A percentile compares a stretch with the other conserved stretches of the same genome.
phyloP scores from a whole-genome alignment of 2,329 filamentous ascomycete species.

The Pestalotiopsis sp. region DNA sequence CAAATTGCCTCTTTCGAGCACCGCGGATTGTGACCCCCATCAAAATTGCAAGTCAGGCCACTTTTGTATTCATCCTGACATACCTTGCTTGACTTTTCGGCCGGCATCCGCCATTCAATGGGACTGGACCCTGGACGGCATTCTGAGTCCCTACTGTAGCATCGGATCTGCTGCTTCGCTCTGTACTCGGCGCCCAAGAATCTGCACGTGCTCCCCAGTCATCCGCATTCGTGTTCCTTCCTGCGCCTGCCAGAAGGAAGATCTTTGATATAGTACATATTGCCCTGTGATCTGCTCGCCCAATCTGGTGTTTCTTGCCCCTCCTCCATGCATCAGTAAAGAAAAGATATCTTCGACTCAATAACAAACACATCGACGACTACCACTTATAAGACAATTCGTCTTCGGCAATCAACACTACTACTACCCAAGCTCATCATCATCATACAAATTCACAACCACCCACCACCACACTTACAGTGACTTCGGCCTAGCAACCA shows the following conservation, averaged over 20 bases:
- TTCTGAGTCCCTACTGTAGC: background rate
- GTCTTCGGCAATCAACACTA: background rate
- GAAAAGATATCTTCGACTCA: background rate
- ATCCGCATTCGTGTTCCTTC: background rate
- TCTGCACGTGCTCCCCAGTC: background rate
- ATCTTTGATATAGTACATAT: background rate
- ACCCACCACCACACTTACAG: background rate
- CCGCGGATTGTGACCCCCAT: background rate
- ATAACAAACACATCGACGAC: background rate
- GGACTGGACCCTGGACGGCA: background rate
- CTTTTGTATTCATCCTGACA: slow-evolving; percentile 9
- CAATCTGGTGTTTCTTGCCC: background rate
- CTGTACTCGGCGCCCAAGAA: no score
- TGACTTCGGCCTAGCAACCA: background rate
- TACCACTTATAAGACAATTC: background rate
- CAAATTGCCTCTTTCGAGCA: background rate
- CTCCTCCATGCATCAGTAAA: background rate
- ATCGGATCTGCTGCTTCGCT: background rate
- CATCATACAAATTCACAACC: background rate
- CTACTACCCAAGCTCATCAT: background rate
- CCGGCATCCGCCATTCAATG: slow-evolving; percentile 3
- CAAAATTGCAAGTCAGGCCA: slow-evolving; percentile 1
- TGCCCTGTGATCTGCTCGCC: background rate
- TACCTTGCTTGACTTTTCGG: background rate
- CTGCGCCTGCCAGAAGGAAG: background rate